Evolutionary conservation across 371 early-diverging fungal species (phyloP).

Genomic region (Haplosporangium sp.): DNA sequence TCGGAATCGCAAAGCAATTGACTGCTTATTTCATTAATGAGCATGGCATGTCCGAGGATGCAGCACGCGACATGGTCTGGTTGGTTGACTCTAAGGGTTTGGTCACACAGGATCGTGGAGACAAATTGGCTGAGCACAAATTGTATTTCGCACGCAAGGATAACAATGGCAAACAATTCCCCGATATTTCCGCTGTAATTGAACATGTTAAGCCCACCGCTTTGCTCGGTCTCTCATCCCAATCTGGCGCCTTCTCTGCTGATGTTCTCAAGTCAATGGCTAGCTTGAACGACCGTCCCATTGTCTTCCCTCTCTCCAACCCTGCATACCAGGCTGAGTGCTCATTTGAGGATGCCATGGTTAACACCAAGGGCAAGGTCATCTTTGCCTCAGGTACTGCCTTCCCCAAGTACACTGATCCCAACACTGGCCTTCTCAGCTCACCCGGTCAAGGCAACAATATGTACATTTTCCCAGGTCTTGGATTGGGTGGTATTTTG

Average conservation of each 20-base stretch:
- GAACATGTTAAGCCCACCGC: slow-evolving; percentile 83
- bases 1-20: slow-evolving; percentile 91
- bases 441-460: slow-evolving; percentile 94
- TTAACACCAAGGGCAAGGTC: slow-evolving; percentile 79
- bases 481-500: slow-evolving; percentile 87
- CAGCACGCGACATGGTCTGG: slow-evolving; percentile 84
- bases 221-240: slow-evolving; percentile 87
- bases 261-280: slow-evolving; percentile 76
- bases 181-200: slow-evolving; percentile 74
- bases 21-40: slow-evolving; percentile 78
- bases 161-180: slow-evolving; percentile 79
- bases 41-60: slow-evolving; percentile 73
- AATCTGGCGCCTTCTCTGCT: slow-evolving; percentile 77
- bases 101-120: slow-evolving; percentile 86
- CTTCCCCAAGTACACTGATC: slow-evolving; percentile 81
- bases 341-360: slow-evolving; percentile 91
- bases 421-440: slow-evolving; percentile 63
- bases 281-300: slow-evolving; percentile 81
- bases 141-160: slow-evolving; percentile 83
- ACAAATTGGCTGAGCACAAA: slow-evolving; percentile 86
- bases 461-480: slow-evolving; percentile 92
- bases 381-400: slow-evolving; percentile 95
- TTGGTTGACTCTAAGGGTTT: slow-evolving; percentile 90
- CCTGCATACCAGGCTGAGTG: slow-evolving; percentile 91
- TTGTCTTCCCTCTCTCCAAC: slow-evolving; percentile 94